A percentile compares a stretch with the other conserved stretches of the same genome.
These are phyloP conservation scores for Cordyceps cicadae DNA, from an alignment of 2,329 filamentous ascomycete genomes.

Conservation along the genomic window DNA sequence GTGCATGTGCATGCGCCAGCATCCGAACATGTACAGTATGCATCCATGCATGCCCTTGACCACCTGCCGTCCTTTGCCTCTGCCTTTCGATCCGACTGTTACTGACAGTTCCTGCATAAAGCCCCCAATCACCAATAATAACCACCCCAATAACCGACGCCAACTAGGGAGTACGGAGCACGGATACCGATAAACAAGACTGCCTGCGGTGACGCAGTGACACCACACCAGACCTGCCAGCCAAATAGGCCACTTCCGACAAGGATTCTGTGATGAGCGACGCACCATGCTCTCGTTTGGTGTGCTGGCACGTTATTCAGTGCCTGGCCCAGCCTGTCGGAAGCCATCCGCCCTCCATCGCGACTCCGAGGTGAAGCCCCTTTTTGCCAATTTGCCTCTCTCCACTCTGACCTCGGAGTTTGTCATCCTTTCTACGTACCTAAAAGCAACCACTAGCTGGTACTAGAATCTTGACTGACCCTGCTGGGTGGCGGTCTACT, in stretches of 20 bases:
- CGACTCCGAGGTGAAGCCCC: background rate
- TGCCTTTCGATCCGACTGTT: too few relatives aligned
- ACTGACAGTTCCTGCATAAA: too few relatives aligned
- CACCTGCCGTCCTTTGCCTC: background rate
- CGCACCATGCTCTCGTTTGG: too few relatives aligned
- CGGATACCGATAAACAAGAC: too few relatives aligned
- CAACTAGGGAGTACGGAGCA: too few relatives aligned
- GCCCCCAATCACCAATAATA: too few relatives aligned
- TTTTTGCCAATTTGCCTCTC: background rate
- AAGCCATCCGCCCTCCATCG: conserved; percentile 3
- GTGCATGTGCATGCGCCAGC: background rate
- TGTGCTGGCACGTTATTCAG: background rate
- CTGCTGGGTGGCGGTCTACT: too few relatives aligned
- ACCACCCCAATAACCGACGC: too few relatives aligned
- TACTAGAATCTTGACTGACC: too few relatives aligned
- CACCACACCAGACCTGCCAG: background rate
- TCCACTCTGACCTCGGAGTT: background rate
- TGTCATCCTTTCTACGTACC: too few relatives aligned
- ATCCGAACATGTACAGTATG: background rate
- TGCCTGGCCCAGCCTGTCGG: background rate
- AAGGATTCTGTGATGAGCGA: conserved; percentile 6
- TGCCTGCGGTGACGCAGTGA: background rate
- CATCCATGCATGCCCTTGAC: background rate
- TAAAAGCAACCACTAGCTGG: too few relatives aligned
- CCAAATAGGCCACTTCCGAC: background rate